phyloP scores from a whole-genome alignment of 2,329 filamentous ascomycete species.

The Intubia oerlemansii region DNA sequence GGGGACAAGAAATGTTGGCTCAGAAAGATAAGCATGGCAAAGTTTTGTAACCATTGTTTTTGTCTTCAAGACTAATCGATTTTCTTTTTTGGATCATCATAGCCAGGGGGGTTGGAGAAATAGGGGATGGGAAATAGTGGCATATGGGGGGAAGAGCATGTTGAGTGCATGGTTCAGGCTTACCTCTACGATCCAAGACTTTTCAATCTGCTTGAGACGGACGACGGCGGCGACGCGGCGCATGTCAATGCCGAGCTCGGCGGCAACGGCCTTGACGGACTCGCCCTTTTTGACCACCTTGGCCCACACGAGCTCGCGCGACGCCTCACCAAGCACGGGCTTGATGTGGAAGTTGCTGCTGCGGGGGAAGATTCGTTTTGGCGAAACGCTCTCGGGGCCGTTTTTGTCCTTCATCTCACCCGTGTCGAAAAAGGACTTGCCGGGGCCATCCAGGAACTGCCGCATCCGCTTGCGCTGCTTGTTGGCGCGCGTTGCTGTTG shows the following conservation, averaged over 20 bases:
- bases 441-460: not conserved
- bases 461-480: conserved; percentile 1
- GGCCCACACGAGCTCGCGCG: conserved; percentile 53
- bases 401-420: no score
- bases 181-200: conserved; percentile 55
- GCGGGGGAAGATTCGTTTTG: conserved; percentile 42
- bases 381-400: no score
- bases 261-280: conserved; percentile 56
- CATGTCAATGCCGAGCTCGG: conserved; percentile 59
- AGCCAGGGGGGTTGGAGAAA: conserved; percentile 2
- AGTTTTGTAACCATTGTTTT: conserved; percentile 57
- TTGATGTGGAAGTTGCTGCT: conserved; percentile 53
- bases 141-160: no score
- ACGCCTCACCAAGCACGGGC: conserved; percentile 48
- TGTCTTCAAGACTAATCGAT: conserved; percentile 99
- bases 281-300: conserved; percentile 43
- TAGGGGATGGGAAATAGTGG: no score
- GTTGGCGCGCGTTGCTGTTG: not conserved
- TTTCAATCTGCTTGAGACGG: conserved; percentile 69
- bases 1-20: conserved; percentile 19
- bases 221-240: conserved; percentile 71
- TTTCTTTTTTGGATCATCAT: conserved; percentile 40
- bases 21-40: conserved; percentile 36
- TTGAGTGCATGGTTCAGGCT: no score
- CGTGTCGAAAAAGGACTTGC: no score